Evolutionary conservation across 768 basidiomycete species (phyloP), one percentile per base, ranked within the genome.

Genomic region (Ramaria sp.): DNA sequence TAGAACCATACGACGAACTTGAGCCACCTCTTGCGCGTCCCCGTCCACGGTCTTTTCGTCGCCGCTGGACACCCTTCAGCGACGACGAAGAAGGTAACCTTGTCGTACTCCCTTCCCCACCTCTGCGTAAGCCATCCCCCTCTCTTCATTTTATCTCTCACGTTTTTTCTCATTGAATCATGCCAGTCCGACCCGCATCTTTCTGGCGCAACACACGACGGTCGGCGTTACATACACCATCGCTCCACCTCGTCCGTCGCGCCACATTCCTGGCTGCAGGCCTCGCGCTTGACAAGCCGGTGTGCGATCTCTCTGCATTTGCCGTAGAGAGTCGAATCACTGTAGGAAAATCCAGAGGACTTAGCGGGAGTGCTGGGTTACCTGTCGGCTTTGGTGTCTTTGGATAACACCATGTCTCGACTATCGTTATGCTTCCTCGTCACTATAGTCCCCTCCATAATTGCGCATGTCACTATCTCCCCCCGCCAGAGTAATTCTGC

Each of bases 241-340:
- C 84, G 0, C 78, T 78, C 0, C 80, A 85, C 63, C 78, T 85
- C 55, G 75, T 88, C 45, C 83, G 88, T 38, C 79, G 86, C 5
- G 81, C 84, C 5, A 87, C 86, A 1, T 88, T 85, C 62, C 77
- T 88, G 58, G 86, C 86, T 27, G 86, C 86, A 10, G 86, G 87
- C 5, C 79, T 88, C 52, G 55, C 73, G 0, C 75, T 86, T 50
- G 83, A 87, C 63, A 68, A 72, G 1, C 86, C 86, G 10, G 58
- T 63, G 34, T 72, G 71, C 13, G 69, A 69, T 58, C 55, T 68
- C 2, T 65, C 65, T 25, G 69, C 68, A 3, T 56, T 70, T 43
- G 62, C 61, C 25, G 69, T 70, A 20, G 69, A 69, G 56, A 65
- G 66, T 9, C 61, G 68, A 30, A 58, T 63, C 41, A 54, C 52